Evolutionary conservation across 2,329 filamentous ascomycete genomes (phyloP), one percentile per base, ranked within the genome.

Genomic region (Xylariaceae sp.): DNA sequence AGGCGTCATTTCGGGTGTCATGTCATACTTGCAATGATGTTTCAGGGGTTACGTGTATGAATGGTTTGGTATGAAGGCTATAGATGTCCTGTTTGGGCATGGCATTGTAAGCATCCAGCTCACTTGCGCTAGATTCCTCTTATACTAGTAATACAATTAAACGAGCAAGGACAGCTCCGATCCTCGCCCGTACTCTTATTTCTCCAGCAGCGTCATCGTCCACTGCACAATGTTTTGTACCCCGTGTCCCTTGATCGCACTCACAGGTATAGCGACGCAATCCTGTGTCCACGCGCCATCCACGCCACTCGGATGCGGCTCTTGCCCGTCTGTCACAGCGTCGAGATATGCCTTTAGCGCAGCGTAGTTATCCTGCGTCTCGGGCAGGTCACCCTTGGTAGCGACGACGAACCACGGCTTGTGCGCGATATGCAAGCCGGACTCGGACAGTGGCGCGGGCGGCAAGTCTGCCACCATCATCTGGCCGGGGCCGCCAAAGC

Each of bases 361-460:
- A 28, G 64, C 65, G 61, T 88, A 98, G 59, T 93, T 94, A 18
- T 81, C 76, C 61, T 89, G 78, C 2, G 93, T 95, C 3, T 76
- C 77, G 3, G 83, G 79, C 41, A 95, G 62, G 61, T 97, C 91
- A 1, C 88, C 90, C 66, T 97, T 97, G 16, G 90, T 96, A 1
- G 88, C 91, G 33, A 96, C 82, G 4, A 96, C 90, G 56, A 95
- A 93, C 93, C 93, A 98, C 1, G 93, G 90, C 68, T 98, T 98
- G 26, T 79, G 79, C n/a, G 87, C 86, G 51, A 97, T 94, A 31
- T 85, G 80, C n/a, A 87, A 60, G n/a, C 64, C 72, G 3, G 6
- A 11, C 22, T 26, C 6, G 22, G 22, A 11, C 22, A 11, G 6
- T 6, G 22, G 22, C 22, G 22, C 22, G 22, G 22, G 22, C 22